A percentile compares a stretch with the other conserved stretches of the same genome.
These are phyloP conservation scores for Skeletonema tropicum DNA, from an alignment of 108 stramenopile species.

Conservation along the genomic window DNA sequence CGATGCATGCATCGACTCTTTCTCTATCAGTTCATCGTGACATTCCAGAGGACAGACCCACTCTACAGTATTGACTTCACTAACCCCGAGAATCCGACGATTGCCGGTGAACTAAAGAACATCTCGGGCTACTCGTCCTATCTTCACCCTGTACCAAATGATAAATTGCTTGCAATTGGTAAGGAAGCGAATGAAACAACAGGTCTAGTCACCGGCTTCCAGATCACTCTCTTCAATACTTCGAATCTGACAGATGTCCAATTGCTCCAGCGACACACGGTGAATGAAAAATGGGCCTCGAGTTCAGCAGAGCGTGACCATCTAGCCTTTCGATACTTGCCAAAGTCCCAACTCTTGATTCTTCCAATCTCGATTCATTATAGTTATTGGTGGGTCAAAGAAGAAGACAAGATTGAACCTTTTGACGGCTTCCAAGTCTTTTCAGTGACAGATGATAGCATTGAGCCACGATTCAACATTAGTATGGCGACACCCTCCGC, in stretches of 20 bases:
- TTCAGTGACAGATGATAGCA: not conserved
- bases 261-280: not conserved
- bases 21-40: too few relatives aligned
- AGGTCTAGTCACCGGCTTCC: slow-evolving; percentile 10
- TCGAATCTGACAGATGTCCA: not conserved
- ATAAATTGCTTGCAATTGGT: slow-evolving; percentile 4
- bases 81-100: too few relatives aligned
- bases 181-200: slow-evolving; percentile 8
- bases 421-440: slow-evolving; percentile 14
- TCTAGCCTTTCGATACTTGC: slow-evolving; percentile 12
- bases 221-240: slow-evolving; percentile 12
- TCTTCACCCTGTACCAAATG: not conserved
- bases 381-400: not conserved
- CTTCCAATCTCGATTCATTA: too few relatives aligned
- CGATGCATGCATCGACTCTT: too few relatives aligned
- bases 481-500: not conserved
- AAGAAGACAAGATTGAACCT: not conserved
- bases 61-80: too few relatives aligned
- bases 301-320: slow-evolving; percentile 12
- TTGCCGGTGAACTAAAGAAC: too few relatives aligned
- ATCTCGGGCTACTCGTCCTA: too few relatives aligned
- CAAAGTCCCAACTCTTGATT: not conserved
- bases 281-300: slow-evolving; percentile 1
- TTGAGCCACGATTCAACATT: not conserved
- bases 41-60: too few relatives aligned